Conservation (phyloP, 1,284 basidiomycete genomes). For the Neotropicomus parvogracilis region DNA sequence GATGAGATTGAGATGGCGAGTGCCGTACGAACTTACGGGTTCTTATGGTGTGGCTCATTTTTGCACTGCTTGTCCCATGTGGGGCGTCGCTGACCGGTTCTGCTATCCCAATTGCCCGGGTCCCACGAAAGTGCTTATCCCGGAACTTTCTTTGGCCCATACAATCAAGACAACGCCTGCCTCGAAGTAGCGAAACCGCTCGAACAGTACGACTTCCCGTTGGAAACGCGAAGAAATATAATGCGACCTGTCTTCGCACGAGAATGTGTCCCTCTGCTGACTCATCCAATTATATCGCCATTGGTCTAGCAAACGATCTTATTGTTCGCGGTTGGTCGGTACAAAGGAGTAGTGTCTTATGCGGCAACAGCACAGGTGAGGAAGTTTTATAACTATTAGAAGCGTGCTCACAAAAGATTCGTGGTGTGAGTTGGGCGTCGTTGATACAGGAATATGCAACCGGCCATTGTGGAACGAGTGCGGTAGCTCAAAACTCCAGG, state of each 20-base stretch:
- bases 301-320: background rate
- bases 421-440: background rate
- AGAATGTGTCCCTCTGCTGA: conserved; percentile 8
- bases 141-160: background rate
- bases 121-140: background rate
- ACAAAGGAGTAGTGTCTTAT: background rate
- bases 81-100: conserved; percentile 11
- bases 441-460: background rate
- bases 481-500: conserved; percentile 18
- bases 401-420: background rate
- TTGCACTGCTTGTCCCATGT: conserved; percentile 28
- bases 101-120: conserved; percentile 3
- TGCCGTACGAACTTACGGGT: background rate
- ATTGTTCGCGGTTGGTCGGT: conserved; percentile 3
- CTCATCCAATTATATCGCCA: conserved; percentile 13
- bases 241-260: too few species aligned
- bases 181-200: background rate
- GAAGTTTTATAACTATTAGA: background rate
- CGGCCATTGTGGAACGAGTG: conserved; percentile 4
- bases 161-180: background rate
- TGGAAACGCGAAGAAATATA: conserved; percentile 2
- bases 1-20: conserved; percentile 18
- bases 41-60: conserved; percentile 18
- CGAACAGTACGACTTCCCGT: conserved; percentile 7
- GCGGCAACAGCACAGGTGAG: background rate